phyloP scores from a whole-genome alignment of 179 eudicot genomes.

The Corrigiola litoralis region DNA sequence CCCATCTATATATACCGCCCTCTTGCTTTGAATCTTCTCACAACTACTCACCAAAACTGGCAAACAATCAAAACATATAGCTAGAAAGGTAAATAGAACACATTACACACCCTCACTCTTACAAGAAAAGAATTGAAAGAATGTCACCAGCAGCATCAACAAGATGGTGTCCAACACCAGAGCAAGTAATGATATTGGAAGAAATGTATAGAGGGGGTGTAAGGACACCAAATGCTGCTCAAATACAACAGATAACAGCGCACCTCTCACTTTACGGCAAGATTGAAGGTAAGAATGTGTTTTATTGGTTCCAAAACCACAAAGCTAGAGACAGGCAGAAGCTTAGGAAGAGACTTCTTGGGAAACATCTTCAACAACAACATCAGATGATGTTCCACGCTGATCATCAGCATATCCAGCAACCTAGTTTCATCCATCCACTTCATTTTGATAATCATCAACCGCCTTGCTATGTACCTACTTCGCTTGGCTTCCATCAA shows the following conservation, averaged over 20 bases:
- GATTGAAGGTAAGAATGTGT: conserved; percentile 83
- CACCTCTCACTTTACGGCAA: conserved; percentile 71
- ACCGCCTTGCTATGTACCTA: conserved; percentile 12
- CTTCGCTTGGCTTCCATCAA: conserved; percentile 16
- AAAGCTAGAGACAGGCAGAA: conserved; percentile 84
- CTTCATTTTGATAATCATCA: conserved; percentile 23
- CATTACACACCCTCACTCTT: background rate
- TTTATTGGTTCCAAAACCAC: conserved; percentile 93
- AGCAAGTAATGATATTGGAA: conserved; percentile 78
- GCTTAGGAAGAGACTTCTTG: conserved; percentile 44
- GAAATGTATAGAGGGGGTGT: conserved; percentile 71
- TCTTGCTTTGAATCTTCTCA: background rate
- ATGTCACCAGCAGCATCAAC: conserved; percentile 51
- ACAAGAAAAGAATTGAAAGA: background rate
- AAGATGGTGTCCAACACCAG: conserved; percentile 85
- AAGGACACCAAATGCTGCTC: conserved; percentile 64
- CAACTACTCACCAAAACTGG: background rate
- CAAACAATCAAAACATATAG: background rate
- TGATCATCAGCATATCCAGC: background rate
- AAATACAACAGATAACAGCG: conserved; percentile 74
- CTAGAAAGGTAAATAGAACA: background rate
- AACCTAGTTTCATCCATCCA: conserved; percentile 1
- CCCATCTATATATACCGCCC: conserved; percentile 20
- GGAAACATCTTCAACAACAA: conserved; percentile 14
- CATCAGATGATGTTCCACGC: conserved; percentile 1